phyloP scores from a whole-genome alignment of 2,329 filamentous ascomycete species.

The Shiraia bambusicola region DNA sequence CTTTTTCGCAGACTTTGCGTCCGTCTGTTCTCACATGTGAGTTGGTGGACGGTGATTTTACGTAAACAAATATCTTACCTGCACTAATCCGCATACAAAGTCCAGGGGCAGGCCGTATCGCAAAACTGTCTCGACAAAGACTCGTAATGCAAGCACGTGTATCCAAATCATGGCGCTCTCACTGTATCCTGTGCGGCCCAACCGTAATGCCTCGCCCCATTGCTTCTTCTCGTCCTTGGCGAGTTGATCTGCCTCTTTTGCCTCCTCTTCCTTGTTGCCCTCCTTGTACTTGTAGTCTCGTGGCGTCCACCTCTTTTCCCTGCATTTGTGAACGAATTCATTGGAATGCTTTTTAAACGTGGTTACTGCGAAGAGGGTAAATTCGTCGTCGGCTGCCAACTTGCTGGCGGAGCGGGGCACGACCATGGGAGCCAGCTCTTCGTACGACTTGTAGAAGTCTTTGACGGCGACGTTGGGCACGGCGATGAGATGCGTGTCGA shows the following conservation, averaged over 20 bases:
- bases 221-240: constrained; percentile 85
- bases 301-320: constrained; percentile 92
- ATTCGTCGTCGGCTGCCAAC: constrained; percentile 85
- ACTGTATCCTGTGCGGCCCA: constrained; percentile 90
- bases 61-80: constrained; percentile 57
- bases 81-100: constrained; percentile 80
- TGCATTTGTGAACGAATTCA: constrained; percentile 89
- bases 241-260: constrained; percentile 79
- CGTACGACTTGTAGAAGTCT: constrained; percentile 87
- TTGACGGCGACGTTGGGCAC: constrained; percentile 79
- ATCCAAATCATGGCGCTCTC: constrained; percentile 96
- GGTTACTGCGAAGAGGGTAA: constrained; percentile 82
- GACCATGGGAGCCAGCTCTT: constrained; percentile 86
- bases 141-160: constrained; percentile 83
- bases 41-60: not conserved
- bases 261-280: constrained; percentile 85
- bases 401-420: constrained; percentile 84
- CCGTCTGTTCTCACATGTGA: constrained; percentile 63
- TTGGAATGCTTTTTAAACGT: constrained; percentile 87
- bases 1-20: constrained; percentile 77
- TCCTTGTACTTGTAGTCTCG: constrained; percentile 92
- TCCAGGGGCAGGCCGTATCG: constrained; percentile 90
- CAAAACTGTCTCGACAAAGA: constrained; percentile 98
- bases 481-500: constrained; percentile 91
- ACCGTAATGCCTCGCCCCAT: constrained; percentile 85